phyloP scores from a whole-genome alignment of 495 filamentous ascomycete species.

The Aspergillus ostianus region DNA sequence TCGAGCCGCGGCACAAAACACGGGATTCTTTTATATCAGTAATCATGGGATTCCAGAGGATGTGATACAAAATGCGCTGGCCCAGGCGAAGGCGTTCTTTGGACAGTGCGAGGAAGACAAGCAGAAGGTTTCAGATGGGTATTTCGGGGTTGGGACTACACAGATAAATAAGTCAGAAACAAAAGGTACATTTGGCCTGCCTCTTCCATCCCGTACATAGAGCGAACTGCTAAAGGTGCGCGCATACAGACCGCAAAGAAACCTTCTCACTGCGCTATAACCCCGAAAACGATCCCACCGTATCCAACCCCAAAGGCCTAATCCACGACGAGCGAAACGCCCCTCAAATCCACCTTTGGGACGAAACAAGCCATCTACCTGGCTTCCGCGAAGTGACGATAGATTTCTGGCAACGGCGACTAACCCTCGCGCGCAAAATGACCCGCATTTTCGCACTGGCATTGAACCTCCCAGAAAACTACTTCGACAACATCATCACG shows the following conservation, averaged over 20 bases:
- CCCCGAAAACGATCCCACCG: constrained; percentile 44
- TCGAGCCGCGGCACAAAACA: constrained; percentile 43
- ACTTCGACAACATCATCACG: constrained; percentile 50
- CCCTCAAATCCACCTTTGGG: constrained; percentile 48
- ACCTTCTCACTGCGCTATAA: constrained; percentile 46
- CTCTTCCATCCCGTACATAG: background rate
- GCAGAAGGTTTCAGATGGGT: constrained; percentile 35
- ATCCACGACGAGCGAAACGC: constrained; percentile 34
- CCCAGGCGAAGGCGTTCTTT: constrained; percentile 45
- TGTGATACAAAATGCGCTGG: constrained; percentile 39
- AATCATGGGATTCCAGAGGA: constrained; percentile 52
- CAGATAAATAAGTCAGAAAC: constrained; percentile 32
- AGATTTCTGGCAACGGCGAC: constrained; percentile 46
- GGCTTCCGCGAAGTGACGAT: constrained; percentile 46
- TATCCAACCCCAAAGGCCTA: constrained; percentile 28
- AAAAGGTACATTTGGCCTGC: constrained; percentile 14
- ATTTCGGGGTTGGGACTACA: constrained; percentile 23
- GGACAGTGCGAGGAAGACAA: constrained; percentile 39
- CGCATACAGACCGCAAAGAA: constrained; percentile 34
- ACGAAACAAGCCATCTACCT: constrained; percentile 45
- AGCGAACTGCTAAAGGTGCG: background rate
- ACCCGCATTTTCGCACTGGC: constrained; percentile 50
- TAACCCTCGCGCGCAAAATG: constrained; percentile 46
- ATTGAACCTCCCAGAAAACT: constrained; percentile 46
- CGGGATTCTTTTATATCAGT: constrained; percentile 55